A percentile compares a stretch with the other conserved stretches of the same genome.
Evolutionary conservation across 768 basidiomycete genomes (phyloP).

Genomic region (Psilocybe azurescens): DNA sequence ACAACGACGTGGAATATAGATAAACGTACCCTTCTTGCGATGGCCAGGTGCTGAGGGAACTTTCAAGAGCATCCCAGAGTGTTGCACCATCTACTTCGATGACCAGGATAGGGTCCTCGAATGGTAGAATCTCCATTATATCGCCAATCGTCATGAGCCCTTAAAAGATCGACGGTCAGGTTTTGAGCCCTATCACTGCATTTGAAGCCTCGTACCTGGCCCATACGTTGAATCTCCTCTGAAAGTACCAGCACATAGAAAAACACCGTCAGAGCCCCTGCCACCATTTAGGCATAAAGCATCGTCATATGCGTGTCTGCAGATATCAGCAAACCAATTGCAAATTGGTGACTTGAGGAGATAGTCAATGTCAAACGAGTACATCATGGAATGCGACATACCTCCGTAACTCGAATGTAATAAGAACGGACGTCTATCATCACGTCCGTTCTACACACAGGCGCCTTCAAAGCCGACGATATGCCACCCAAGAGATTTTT

Average conservation of each 20-base stretch:
- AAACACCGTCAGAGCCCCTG: slow-evolving; percentile 77
- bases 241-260: slow-evolving; percentile 84
- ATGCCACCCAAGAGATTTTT: slow-evolving; percentile 71
- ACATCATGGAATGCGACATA: slow-evolving; percentile 26
- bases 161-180: slow-evolving; percentile 27
- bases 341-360: slow-evolving; percentile 61
- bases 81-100: slow-evolving; percentile 79
- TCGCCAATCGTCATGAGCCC: slow-evolving; percentile 84
- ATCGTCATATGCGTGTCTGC: slow-evolving; percentile 84
- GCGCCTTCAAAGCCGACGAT: slow-evolving; percentile 69
- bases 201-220: slow-evolving; percentile 54
- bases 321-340: slow-evolving; percentile 88
- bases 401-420: slow-evolving; percentile 77
- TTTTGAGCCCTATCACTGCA: background rate
- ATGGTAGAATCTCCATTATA: slow-evolving; percentile 88
- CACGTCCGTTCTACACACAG: slow-evolving; percentile 73
- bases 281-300: slow-evolving; percentile 59
- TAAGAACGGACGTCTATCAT: slow-evolving; percentile 77
- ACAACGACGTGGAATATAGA: background rate
- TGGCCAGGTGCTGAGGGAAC: slow-evolving; percentile 77
- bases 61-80: slow-evolving; percentile 83
- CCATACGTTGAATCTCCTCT: slow-evolving; percentile 88
- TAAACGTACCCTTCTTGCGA: slow-evolving; percentile 82
- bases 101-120: slow-evolving; percentile 85
- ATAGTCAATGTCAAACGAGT: background rate